Base-by-base conservation (phyloP, 352 stramenopile genomes). In the Phytopythium helicoides region DNA sequence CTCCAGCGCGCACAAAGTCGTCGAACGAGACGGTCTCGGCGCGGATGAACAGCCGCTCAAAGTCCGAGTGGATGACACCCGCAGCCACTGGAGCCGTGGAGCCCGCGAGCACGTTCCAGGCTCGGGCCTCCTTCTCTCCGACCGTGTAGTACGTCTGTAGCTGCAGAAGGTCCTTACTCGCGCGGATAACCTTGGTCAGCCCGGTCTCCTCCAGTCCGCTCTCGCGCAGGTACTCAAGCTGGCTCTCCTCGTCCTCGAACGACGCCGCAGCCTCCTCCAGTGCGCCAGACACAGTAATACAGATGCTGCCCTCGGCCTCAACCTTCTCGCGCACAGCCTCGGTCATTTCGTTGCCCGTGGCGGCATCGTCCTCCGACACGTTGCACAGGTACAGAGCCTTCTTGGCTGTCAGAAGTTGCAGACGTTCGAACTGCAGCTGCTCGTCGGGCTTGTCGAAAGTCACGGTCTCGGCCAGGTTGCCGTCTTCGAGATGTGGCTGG, bases 361-460 rank as follows among this genome's bases (percentile, higher is more conserved):
- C 95, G 11, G 98, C 82, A 63, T 99, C 95, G 31, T 86, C 75
- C 64, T 99, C 94, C 31, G 90, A 96, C 25, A 99, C 96, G 70
- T 99, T 99, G 52, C 91, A 97, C 40, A 98, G 80, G 67, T 99
- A 99, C 54, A 99, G 92, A 47, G 98, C 97, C 50, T 96, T 96
- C 71, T 98, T 98, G 37, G 86, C 66, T 15, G 95, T 97, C 31
- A 95, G 58, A 8, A 95, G 58, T 62, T 95, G 81, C 36, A 96
- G 60, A 16, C 79, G 81, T 22, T 94, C 73, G 52, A 89, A 89
- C 56, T 92, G 79, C 12, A 91, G 26, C 41, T 96, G 87, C 49
- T 97, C 91, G 28, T 97, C 89, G 1, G 76, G 75, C 40, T 86
- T 81, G 15, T 95, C 86, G 21, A 88, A 85, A 15, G 44, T 66